Evolutionary conservation across 2,329 filamentous ascomycete species (phyloP), one percentile per base, ranked within the genome.

Genomic region (Lasiodiplodia sp.): DNA sequence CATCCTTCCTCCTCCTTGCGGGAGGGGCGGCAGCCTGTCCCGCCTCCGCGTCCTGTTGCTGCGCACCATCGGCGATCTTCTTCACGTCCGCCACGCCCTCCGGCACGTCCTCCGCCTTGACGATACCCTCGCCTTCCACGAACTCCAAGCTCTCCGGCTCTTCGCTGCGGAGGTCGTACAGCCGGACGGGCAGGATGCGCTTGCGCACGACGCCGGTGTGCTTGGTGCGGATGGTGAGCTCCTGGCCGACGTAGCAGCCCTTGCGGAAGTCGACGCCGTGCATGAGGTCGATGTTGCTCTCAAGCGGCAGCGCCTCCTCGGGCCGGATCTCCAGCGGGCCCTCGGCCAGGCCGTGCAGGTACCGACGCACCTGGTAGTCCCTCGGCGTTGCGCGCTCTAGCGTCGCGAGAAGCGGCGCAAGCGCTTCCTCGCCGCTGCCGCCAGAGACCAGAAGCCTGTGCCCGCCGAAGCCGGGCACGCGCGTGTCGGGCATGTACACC

Each of bases 221-320:
- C 78, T 94, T 91, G 1, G 96, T 99, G 52, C 96, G 91, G 72
- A 98, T 97, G 1, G 96, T 98, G 71, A 99, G 86, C 80, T 99
- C 96, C 81, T 99, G 96, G 0, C 96, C 96, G 8, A 98, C 89
- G 79, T 99, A 99, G 81, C 96, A 99, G 8, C 96, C 96, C 82
- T 99, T 99, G 76, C 89, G 89, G 82, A 96, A 99, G 80, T 97
- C 93, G 72, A 99, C 91, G 31, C 89, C 96, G 58, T 88, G 87
- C 86, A 92, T 92, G 69, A 92, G 82, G 80, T 99, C 96, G 78
- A 98, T 86, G 78, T 97, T 97, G 76, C 86, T 91, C 80, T 98
- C 95, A 79, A 94, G 90, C 1, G 96, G 95, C 67, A 99, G 84
- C 0, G 93, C 89, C 21, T 86, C 82, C 71, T 91, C 91, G 69